A percentile compares a stretch with the other conserved stretches of the same genome.
These are phyloP conservation scores for Lentinula novae-zelandiae DNA, from an alignment of 1,284 basidiomycete species.

Conservation along the genomic window DNA sequence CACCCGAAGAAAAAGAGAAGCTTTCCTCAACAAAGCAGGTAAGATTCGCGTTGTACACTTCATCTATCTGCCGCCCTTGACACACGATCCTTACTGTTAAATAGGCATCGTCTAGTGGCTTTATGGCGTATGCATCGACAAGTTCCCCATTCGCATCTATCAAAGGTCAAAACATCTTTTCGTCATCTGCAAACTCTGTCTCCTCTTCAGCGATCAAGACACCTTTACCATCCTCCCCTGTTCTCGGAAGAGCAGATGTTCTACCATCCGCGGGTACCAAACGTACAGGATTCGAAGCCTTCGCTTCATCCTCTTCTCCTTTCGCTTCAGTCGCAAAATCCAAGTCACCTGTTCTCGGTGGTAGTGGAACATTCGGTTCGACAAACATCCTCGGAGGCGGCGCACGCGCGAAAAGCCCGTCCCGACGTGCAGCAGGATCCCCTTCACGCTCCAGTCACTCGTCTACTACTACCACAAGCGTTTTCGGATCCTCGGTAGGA, in stretches of 20 bases:
- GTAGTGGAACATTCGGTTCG: not conserved
- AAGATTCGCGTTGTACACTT: constrained; percentile 21
- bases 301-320: constrained; percentile 57
- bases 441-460: not conserved
- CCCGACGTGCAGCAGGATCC: not conserved
- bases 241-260: constrained; percentile 13
- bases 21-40: constrained; percentile 45
- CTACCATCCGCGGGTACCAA: constrained; percentile 36
- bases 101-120: constrained; percentile 38
- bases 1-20: constrained; percentile 46
- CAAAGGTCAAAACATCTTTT: constrained; percentile 64
- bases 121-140: constrained; percentile 70
- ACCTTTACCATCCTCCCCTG: constrained; percentile 16
- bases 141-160: constrained; percentile 67
- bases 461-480: not conserved
- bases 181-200: constrained; percentile 23
- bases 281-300: constrained; percentile 60
- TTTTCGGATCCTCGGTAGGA: constrained; percentile 33
- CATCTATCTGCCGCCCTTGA: not conserved
- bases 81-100: not conserved
- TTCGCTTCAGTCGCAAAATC: constrained; percentile 41
- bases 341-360: constrained; percentile 34
- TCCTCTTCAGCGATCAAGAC: constrained; percentile 18
- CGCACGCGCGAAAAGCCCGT: not conserved
- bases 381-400: not conserved